phyloP scores from a whole-genome alignment of 495 filamentous ascomycete genomes.

The Darksidea phi region DNA sequence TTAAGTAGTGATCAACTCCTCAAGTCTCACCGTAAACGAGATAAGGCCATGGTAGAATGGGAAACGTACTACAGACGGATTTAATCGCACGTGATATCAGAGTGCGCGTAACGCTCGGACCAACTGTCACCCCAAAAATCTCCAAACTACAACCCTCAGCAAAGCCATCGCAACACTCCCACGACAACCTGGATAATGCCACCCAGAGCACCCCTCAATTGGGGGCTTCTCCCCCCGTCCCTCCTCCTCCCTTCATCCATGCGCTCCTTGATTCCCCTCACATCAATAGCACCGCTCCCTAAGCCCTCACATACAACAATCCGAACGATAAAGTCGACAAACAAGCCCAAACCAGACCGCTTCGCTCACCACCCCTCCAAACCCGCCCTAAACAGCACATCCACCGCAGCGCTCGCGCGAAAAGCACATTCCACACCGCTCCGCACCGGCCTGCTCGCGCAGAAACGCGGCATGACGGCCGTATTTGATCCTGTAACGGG shows the following conservation, averaged over 20 bases:
- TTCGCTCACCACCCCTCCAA: constrained; percentile 73
- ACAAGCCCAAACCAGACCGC: constrained; percentile 65
- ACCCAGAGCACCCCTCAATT: constrained; percentile 33
- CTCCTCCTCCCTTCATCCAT: constrained; percentile 34
- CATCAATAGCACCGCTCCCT: constrained; percentile 24
- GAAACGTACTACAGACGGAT: too few species aligned
- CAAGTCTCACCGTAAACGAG: too few species aligned
- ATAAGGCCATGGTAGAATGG: too few species aligned
- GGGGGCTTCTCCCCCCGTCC: constrained; percentile 25
- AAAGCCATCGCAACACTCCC: background rate
- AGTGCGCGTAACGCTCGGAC: constrained; percentile 6
- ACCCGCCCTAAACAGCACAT: constrained; percentile 66
- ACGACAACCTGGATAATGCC: constrained; percentile 34
- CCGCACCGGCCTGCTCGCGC: constrained; percentile 76
- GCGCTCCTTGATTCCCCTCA: constrained; percentile 20
- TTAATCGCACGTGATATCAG: too few species aligned
- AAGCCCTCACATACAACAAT: constrained; percentile 45
- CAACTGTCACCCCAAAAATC: constrained; percentile 12
- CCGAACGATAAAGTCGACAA: constrained; percentile 39
- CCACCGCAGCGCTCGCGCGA: constrained; percentile 76
- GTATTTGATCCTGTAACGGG: constrained; percentile 76
- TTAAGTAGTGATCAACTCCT: too few species aligned
- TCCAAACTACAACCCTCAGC: constrained; percentile 2
- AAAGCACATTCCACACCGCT: constrained; percentile 73
- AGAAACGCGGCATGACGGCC: constrained; percentile 94